Evolutionary conservation across 352 stramenopile species (phyloP), one percentile per base, ranked within the genome.

Genomic region (Phytophthora sp.): DNA sequence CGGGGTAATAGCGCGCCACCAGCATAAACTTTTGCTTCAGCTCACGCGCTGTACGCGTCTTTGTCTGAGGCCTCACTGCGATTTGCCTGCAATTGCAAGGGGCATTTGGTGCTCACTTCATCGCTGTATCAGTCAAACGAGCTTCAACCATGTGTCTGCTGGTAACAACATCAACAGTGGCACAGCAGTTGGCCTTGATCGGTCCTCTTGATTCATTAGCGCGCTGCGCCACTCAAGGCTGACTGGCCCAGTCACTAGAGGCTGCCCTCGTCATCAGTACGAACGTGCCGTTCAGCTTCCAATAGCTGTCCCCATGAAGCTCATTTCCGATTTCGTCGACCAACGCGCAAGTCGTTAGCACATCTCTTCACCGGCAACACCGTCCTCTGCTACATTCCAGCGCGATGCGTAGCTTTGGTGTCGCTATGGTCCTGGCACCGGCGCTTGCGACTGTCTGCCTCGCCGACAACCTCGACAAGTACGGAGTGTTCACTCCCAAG

Each of bases 401-500:
- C 20, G 28, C 20, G 15, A 49, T 64, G 55, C 55, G 55, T 35
- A 55, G 32, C 32, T 34, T 49, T 26, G 20, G 43, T 15, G 15
- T 52, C 18, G 38, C 56, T 34, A 9, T 66, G 21, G 12, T 42
- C 37, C 32, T 66, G 46, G 23, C 18, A 37, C 46, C 46, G 15
- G 37, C 27, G 20, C 24, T 61, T 7, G 31, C 24, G 13, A 49
- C 30, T 49, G 48, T 60, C 13, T 60, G 57, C 7, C 24, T 60
- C 13, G 57, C 39, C 13, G 31, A 60, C 31, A 66, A 66, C 18
- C 35, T 65, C 21, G 28, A 54, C 35, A 52, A 62, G n/a, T 61
- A 65, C 12, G 60, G 50, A 13, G 66, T 70, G n/a, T 66, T 74
- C 49, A 56, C 30, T 6, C 66, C 66, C 23, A 74, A 70, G 66